Conservation (phyloP, 345 rosid species). For the Pugionium dolabratum region DNA sequence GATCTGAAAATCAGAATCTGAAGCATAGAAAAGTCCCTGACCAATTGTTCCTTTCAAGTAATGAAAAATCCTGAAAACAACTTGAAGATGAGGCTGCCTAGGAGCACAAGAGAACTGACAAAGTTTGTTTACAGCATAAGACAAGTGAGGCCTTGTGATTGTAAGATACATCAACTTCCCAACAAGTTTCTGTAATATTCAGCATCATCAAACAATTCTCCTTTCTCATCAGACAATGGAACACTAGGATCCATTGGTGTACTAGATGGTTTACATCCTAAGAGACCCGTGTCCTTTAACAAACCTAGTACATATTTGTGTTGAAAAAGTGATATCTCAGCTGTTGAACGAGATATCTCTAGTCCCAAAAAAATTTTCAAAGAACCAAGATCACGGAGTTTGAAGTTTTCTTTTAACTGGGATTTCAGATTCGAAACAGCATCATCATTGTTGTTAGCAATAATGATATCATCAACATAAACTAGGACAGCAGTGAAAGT, state of each 20-base stretch:
- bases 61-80: not conserved
- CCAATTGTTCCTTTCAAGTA: not conserved
- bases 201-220: not conserved
- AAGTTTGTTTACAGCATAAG: not conserved
- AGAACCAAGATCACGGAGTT: not conserved
- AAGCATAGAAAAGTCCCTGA: not conserved
- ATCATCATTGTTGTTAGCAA: too few species aligned
- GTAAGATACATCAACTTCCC: not conserved
- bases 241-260: not conserved
- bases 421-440: too few species aligned
- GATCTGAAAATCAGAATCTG: not conserved
- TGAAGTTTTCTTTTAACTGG: not conserved
- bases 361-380: not conserved
- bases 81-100: not conserved
- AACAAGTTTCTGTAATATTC: not conserved
- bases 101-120: not conserved
- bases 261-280: not conserved
- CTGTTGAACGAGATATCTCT: too few species aligned
- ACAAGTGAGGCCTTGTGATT: not conserved
- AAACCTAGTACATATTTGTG: not conserved
- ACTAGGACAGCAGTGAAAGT: too few species aligned
- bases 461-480: too few species aligned
- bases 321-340: not conserved
- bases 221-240: too few species aligned
- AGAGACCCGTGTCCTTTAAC: not conserved